phyloP scores from a whole-genome alignment of 129 eudicot genomes.

The sunflower (Helianthus annuus) region HanXRQr2.0-SUNRISE NC_035443.2:49664709-49665208 shows the following conservation, averaged over 20 bases:
- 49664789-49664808: no score
- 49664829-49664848: no score
- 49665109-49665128: slow-evolving; percentile 84
- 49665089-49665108: slow-evolving; percentile 81
- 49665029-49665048: slow-evolving; percentile 53
- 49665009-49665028: slow-evolving; percentile 41
- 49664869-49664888: no score
- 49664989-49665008: slow-evolving; percentile 44
- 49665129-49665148: slow-evolving; percentile 81
- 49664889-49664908: no score
- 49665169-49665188: slow-evolving; percentile 76
- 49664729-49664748: no score
- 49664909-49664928: no score
- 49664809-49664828: no score
- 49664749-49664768: no score
- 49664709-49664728: no score
- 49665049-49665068: slow-evolving; percentile 67
- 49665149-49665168: slow-evolving; percentile 90
- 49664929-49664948: not conserved
- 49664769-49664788: no score
- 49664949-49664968: slow-evolving; percentile 26
- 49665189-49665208: slow-evolving; percentile 52
- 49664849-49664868: no score
- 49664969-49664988: slow-evolving; percentile 62
- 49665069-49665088: slow-evolving; percentile 72